phyloP scores from a whole-genome alignment of 1,284 basidiomycete species.

The Moesziomyces antarcticus region DNA sequence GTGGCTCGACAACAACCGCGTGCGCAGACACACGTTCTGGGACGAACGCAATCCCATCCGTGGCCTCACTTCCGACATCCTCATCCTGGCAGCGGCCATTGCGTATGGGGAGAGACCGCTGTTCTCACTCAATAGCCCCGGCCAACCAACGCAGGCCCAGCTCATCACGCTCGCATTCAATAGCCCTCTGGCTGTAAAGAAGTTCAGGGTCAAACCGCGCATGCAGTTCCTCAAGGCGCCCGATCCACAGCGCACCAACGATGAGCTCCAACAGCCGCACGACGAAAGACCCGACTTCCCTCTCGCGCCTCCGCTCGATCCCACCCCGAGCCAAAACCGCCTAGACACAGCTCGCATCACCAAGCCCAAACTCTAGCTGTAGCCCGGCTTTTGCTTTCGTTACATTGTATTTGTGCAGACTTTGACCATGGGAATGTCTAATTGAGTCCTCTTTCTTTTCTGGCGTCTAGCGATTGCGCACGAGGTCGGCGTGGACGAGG shows the following conservation, averaged over 20 bases:
- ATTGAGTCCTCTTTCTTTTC: neutral
- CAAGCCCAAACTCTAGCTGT: constrained; percentile 27
- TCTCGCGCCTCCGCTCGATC: constrained; percentile 17
- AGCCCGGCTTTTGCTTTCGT: neutral
- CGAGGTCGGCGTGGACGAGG: constrained; percentile 8
- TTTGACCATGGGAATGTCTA: neutral
- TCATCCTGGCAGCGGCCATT: constrained; percentile 56
- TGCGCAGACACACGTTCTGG: constrained; percentile 62
- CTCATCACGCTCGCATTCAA: constrained; percentile 57
- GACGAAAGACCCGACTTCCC: constrained; percentile 35
- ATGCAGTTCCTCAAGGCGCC: constrained; percentile 50
- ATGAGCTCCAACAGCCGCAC: constrained; percentile 41
- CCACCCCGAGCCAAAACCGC: neutral
- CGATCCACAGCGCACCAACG: constrained; percentile 23
- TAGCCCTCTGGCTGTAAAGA: constrained; percentile 49
- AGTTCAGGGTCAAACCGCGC: constrained; percentile 58
- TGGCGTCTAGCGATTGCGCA: constrained; percentile 4
- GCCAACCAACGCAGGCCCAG: constrained; percentile 48
- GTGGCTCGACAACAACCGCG: constrained; percentile 53
- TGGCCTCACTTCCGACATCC: constrained; percentile 61
- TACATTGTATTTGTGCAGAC: constrained; percentile 4
- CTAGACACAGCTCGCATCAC: neutral
- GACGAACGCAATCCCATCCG: constrained; percentile 61
- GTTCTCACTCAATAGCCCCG: constrained; percentile 23
- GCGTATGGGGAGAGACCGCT: constrained; percentile 45